A percentile compares a stretch with the other conserved stretches of the same genome.
Conservation (phyloP, 2,329 filamentous ascomycete species). For the Talaromyces verruculosus region DNA sequence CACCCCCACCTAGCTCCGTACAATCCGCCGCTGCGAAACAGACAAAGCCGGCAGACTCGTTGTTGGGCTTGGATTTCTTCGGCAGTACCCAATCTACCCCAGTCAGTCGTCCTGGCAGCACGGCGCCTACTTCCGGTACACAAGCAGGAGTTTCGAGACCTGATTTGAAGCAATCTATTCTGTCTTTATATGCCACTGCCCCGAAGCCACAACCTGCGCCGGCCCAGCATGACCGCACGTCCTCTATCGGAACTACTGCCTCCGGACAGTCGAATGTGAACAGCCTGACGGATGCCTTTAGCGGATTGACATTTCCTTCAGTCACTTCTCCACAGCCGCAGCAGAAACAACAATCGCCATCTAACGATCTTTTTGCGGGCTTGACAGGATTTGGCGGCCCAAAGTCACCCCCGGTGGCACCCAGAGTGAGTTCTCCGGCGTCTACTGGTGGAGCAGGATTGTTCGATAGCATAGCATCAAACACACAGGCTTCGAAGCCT, state of each 20-base stretch:
- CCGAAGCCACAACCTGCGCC: slow-evolving; percentile 69
- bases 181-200: slow-evolving; percentile 86
- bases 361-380: slow-evolving; percentile 65
- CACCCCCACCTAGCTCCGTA: slow-evolving; percentile 59
- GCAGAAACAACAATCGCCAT: slow-evolving; percentile 43
- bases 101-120: slow-evolving; percentile 76
- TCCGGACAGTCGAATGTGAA: slow-evolving; percentile 52
- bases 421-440: slow-evolving; percentile 51
- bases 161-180: slow-evolving; percentile 93
- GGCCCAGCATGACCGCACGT: slow-evolving; percentile 57
- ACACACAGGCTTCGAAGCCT: slow-evolving; percentile 53
- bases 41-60: slow-evolving; percentile 76
- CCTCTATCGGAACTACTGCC: slow-evolving; percentile 69
- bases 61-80: slow-evolving; percentile 91
- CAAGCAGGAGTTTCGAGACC: slow-evolving; percentile 71
- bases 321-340: slow-evolving; percentile 39
- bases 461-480: slow-evolving; percentile 71
- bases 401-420: slow-evolving; percentile 46
- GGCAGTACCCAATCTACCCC: slow-evolving; percentile 68
- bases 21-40: slow-evolving; percentile 48
- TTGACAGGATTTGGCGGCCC: slow-evolving; percentile 56
- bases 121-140: slow-evolving; percentile 61
- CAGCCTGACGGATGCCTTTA: slow-evolving; percentile 79
- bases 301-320: slow-evolving; percentile 62
- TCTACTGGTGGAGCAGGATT: slow-evolving; percentile 69